Evolutionary conservation across 129 eudicot genomes (phyloP), one percentile per base, ranked within the genome.

Genomic region (Tagetes patula): DNA sequence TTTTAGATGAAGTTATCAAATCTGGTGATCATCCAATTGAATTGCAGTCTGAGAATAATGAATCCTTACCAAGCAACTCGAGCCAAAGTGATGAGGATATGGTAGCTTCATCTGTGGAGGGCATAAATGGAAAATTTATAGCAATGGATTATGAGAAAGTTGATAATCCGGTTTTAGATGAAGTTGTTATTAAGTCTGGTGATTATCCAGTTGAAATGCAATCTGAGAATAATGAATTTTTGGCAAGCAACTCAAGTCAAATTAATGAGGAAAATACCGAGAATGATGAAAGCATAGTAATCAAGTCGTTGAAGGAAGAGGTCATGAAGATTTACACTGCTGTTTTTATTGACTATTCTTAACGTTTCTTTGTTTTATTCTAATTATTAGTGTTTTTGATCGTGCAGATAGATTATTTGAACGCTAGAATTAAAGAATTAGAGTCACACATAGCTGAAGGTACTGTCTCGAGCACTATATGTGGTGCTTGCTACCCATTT

Each of bases 231-330:
- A 69, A 55, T 75, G 89, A 58, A 45, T 62, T 66, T 27, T 7
- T 55, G 12, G 58, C 71, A n/a, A 56, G 63, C 41, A 65, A 73
- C 43, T 73, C 71, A 2, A 76, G 69, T 50, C 70, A 65, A 56
- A 67, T 37, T 62, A 64, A 54, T 37, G 85, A 75, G 42, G 86
- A 80, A 54, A 40, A 42, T 55, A 53, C 69, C 54, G 73, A 59
- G 47, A 45, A 71, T 38, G 84, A 80, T 67, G 82, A 87, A 71
- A 86, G 68, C 48, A 47, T 79, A 69, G 66, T 77, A 39, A 79
- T 93, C 56, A 74, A 66, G 40, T 84, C 82, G 1, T 80, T 94
- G 78, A 83, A 39, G 84, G 85, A 84, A 80, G 96, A 94, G 97
- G 97, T 94, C 33, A 42, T 72, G 33, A 73, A 48, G 50, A 72